Evolutionary conservation across 202 grass and related monocot genomes (phyloP).

Genomic region (Zoysia matrella): DNA sequence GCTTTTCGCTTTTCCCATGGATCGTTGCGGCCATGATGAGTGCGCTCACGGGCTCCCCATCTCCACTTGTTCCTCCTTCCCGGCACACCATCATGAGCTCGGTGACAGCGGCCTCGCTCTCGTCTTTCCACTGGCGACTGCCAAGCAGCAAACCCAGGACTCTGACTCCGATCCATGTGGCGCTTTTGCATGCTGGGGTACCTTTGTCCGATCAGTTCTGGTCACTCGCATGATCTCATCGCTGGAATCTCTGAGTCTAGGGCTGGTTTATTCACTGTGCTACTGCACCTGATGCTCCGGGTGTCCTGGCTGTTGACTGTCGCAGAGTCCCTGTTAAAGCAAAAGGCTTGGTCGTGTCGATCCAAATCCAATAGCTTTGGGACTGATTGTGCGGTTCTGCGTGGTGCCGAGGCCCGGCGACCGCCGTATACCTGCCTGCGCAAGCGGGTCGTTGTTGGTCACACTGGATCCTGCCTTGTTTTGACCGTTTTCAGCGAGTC

Average conservation of each 20-base stretch:
- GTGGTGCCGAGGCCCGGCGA: too few relatives aligned
- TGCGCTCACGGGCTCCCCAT: slow-evolving; percentile 35
- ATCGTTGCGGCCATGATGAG: slow-evolving; percentile 41
- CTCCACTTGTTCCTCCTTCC: slow-evolving; percentile 8
- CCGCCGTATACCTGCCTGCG: too few relatives aligned
- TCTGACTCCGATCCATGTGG: slow-evolving; percentile 14
- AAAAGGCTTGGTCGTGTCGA: too few relatives aligned
- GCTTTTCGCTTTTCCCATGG: slow-evolving; percentile 35
- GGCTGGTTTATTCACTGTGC: neutral
- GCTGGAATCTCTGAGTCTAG: slow-evolving; percentile 26
- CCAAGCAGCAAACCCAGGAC: neutral
- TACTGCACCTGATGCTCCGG: too few relatives aligned
- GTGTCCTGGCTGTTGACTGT: too few relatives aligned
- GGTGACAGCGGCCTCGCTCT: neutral
- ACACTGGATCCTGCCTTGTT: too few relatives aligned
- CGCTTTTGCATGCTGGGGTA: neutral
- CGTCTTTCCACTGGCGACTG: neutral
- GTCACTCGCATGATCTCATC: neutral
- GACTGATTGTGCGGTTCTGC: too few relatives aligned
- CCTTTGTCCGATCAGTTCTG: neutral
- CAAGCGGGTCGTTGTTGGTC: too few relatives aligned
- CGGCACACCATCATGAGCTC: slow-evolving; percentile 41
- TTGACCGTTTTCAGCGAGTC: too few relatives aligned
- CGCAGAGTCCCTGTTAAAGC: too few relatives aligned
- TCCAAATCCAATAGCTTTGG: too few relatives aligned